A percentile compares a stretch with the other conserved stretches of the same genome.
phyloP scores from a whole-genome alignment of 83 land plant genomes.

The Thuja plicata region DNA sequence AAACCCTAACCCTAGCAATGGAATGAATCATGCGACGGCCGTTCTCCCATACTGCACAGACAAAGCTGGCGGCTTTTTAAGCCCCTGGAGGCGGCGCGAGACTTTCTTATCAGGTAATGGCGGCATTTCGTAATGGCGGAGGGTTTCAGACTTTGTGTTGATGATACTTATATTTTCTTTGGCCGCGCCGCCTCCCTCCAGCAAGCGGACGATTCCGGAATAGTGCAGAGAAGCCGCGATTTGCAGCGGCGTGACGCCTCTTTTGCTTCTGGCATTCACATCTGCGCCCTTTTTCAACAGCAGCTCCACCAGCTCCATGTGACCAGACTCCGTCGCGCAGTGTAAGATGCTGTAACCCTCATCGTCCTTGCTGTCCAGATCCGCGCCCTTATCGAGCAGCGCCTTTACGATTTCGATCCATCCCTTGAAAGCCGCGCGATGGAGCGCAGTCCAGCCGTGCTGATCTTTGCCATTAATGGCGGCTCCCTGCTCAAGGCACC shows the following conservation, averaged over 20 bases:
- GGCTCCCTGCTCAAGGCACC: slow-evolving; percentile 43
- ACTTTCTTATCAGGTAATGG: background rate
- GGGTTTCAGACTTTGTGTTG: background rate
- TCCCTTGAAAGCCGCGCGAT: slow-evolving; percentile 63
- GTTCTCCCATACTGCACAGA: background rate
- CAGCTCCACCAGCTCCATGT: slow-evolving; percentile 39
- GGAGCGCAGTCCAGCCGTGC: slow-evolving; percentile 65
- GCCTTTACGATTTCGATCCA: slow-evolving; percentile 27
- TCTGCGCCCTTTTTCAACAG: slow-evolving; percentile 45
- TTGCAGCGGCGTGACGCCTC: slow-evolving; percentile 36
- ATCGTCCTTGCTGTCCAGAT: slow-evolving; percentile 39
- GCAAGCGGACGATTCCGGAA: slow-evolving; percentile 28
- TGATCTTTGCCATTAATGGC: slow-evolving; percentile 41
- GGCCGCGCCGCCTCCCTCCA: slow-evolving; percentile 30
- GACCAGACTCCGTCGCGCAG: slow-evolving; percentile 62
- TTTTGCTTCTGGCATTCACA: slow-evolving; percentile 43
- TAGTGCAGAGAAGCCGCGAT: slow-evolving; percentile 35
- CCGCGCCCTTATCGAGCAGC: slow-evolving; percentile 43
- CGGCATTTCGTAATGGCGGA: background rate
- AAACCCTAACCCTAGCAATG: background rate
- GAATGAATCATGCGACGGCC: background rate
- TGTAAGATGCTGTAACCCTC: slow-evolving; percentile 61
- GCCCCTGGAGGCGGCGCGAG: background rate
- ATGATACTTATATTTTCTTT: background rate
- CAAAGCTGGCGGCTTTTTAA: background rate